Conservation (phyloP, 441 rosid species). For the Arabidopsis hybrid region DNA sequence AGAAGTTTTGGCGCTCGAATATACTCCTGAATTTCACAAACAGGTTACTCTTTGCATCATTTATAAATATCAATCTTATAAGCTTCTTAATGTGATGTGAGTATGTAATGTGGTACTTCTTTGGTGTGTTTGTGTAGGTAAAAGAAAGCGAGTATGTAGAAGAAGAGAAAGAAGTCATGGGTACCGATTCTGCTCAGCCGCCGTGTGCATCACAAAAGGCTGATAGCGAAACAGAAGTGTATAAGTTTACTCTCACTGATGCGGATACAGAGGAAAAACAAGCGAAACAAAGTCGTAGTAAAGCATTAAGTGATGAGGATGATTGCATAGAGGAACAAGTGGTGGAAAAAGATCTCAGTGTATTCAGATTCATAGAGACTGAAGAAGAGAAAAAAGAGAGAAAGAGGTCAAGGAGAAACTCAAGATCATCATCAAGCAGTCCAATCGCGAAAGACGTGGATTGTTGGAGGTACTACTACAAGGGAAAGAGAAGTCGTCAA, state of each 20-base stretch:
- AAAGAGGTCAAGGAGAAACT: slow-evolving; percentile 47
- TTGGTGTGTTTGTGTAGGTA: slow-evolving; percentile 18
- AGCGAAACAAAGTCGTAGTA: slow-evolving; percentile 13
- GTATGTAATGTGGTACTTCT: slow-evolving; percentile 9
- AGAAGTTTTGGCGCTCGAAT: slow-evolving; percentile 64
- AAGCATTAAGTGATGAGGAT: slow-evolving; percentile 25
- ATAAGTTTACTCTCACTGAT: slow-evolving; percentile 27
- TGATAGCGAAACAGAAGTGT: slow-evolving; percentile 29
- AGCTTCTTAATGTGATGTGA: slow-evolving; percentile 10
- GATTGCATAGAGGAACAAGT: slow-evolving; percentile 19
- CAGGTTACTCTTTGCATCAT: slow-evolving; percentile 44
- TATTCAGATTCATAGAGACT: slow-evolving; percentile 64
- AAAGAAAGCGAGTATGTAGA: not conserved
- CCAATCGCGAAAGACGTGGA: slow-evolving; percentile 50
- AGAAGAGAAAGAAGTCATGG: slow-evolving; percentile 13
- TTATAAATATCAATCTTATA: not conserved
- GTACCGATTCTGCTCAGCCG: not conserved
- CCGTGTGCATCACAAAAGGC: not conserved
- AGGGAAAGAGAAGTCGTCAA: slow-evolving; percentile 42
- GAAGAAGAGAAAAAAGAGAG: slow-evolving; percentile 30
- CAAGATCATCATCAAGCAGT: slow-evolving; percentile 51
- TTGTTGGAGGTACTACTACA: slow-evolving; percentile 51
- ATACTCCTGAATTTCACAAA: slow-evolving; percentile 53
- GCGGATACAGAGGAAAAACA: slow-evolving; percentile 31
- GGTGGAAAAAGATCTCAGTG: slow-evolving; percentile 45